phyloP scores from a whole-genome alignment of 192 early-diverging fungal genomes.

The Umbelopsis vinacea region DNA sequence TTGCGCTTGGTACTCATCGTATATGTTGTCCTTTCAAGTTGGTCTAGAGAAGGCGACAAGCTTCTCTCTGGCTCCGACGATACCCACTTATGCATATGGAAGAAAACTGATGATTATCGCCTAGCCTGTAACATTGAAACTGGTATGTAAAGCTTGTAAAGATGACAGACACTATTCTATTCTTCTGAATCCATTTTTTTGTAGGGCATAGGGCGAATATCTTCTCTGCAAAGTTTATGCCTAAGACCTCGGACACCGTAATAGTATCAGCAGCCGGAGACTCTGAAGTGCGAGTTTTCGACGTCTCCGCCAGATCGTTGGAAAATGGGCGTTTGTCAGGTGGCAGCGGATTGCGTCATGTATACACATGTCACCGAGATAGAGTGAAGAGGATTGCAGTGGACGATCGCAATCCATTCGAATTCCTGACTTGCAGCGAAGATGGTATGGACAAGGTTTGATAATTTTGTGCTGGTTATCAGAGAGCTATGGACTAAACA shows the following conservation, averaged over 20 bases:
- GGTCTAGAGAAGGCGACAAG: slow-evolving; percentile 57
- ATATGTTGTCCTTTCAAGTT: slow-evolving; percentile 27
- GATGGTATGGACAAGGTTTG: slow-evolving; percentile 44
- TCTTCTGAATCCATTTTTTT: slow-evolving; percentile 13
- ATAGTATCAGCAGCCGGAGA: slow-evolving; percentile 71
- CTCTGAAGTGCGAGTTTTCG: slow-evolving; percentile 42
- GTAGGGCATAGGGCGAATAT: slow-evolving; percentile 77
- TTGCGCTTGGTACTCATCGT: not conserved
- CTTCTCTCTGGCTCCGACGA: slow-evolving; percentile 68
- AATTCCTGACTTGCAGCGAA: slow-evolving; percentile 63
- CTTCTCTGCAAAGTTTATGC: slow-evolving; percentile 76
- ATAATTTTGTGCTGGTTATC: slow-evolving; percentile 1
- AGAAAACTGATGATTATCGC: slow-evolving; percentile 46
- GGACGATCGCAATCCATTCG: slow-evolving; percentile 49
- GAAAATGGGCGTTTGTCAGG: not conserved
- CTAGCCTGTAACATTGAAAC: slow-evolving; percentile 41
- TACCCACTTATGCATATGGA: slow-evolving; percentile 58
- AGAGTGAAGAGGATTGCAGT: slow-evolving; percentile 53
- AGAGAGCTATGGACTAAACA: not conserved
- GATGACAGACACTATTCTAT: not conserved
- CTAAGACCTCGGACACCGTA: slow-evolving; percentile 55
- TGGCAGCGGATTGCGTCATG: slow-evolving; percentile 38
- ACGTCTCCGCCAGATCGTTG: slow-evolving; percentile 12
- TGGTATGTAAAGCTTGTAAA: slow-evolving; percentile 14
- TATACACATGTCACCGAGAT: slow-evolving; percentile 54